Conservation (phyloP, 495 filamentous ascomycete species). For the Hyaloscypha finlandica region DNA sequence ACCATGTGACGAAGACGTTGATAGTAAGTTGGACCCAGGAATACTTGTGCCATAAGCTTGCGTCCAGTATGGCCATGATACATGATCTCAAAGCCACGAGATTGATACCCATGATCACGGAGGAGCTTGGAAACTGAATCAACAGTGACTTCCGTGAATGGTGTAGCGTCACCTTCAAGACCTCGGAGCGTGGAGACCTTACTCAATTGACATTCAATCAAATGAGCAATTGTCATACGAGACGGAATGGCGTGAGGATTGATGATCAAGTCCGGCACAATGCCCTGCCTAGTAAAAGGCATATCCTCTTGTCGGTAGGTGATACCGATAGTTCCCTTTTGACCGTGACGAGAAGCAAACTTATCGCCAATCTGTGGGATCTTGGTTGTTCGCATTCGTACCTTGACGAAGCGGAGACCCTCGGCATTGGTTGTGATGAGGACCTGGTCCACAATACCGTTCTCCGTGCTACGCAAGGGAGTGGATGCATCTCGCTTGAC, state of each 20-base stretch:
- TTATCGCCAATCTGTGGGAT: constrained; percentile 99
- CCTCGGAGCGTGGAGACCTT: constrained; percentile 92
- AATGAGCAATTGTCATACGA: constrained; percentile 99
- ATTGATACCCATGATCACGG: constrained; percentile 92
- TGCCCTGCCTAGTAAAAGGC: constrained; percentile 92
- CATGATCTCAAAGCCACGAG: constrained; percentile 96
- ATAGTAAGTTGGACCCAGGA: constrained; percentile 98
- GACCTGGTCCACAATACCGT: constrained; percentile 92
- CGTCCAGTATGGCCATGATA: constrained; percentile 96
- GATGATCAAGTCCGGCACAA: constrained; percentile 95
- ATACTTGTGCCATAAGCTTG: constrained; percentile 91
- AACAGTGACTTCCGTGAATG: constrained; percentile 97
- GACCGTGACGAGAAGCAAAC: constrained; percentile 97
- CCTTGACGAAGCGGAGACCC: constrained; percentile 90
- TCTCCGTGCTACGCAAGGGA: constrained; percentile 91
- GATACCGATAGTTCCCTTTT: constrained; percentile 99
- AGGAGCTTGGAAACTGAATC: constrained; percentile 88
- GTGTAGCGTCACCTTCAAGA: constrained; percentile 94
- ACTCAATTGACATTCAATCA: constrained; percentile 96
- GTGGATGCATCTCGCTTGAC: constrained; percentile 94
- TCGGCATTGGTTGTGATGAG: constrained; percentile 90
- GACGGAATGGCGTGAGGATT: constrained; percentile 99
- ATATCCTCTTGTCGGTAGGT: constrained; percentile 98
- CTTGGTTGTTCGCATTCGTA: constrained; percentile 96
- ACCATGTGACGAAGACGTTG: constrained; percentile 99